A percentile compares a stretch with the other conserved stretches of the same genome.
phyloP scores from a whole-genome alignment of 2,329 filamentous ascomycete genomes.

The Stagonosporopsis rhizophila region DNA sequence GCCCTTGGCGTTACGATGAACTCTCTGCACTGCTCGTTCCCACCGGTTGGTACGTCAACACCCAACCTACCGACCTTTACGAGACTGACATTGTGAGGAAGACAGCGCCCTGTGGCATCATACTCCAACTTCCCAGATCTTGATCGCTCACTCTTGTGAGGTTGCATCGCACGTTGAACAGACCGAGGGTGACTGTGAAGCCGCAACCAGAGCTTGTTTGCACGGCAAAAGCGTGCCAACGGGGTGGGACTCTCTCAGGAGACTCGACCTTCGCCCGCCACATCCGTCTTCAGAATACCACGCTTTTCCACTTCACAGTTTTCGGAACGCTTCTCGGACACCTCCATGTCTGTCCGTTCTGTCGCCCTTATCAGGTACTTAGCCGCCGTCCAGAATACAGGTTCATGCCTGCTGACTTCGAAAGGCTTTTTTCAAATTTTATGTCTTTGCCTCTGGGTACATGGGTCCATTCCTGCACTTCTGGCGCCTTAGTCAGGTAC shows the following conservation, averaged over 20 bases:
- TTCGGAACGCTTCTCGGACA: neutral
- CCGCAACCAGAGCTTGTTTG: neutral
- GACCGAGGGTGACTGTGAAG: slow-evolving; percentile 11
- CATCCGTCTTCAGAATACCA: slow-evolving; percentile 19
- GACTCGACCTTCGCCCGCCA: neutral
- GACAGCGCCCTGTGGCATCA: slow-evolving; percentile 2
- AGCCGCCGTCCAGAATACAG: no score
- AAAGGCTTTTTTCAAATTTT: neutral
- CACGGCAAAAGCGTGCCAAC: neutral
- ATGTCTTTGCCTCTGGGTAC: neutral
- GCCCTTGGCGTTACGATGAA: slow-evolving; percentile 3
- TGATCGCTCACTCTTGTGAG: slow-evolving; percentile 5
- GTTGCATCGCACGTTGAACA: slow-evolving; percentile 1
- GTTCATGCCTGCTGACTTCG: no score
- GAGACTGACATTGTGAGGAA: neutral
- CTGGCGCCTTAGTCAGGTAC: neutral
- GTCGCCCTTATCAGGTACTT: no score
- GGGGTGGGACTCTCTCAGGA: slow-evolving; percentile 13
- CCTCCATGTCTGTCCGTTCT: no score
- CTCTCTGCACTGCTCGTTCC: neutral
- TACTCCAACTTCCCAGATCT: slow-evolving; percentile 16
- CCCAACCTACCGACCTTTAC: neutral
- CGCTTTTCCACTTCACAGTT: neutral
- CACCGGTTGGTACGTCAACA: neutral
- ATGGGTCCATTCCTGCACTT: no score